Conservation (phyloP, 768 basidiomycete genomes). For the Podaxis sp. region DNA sequence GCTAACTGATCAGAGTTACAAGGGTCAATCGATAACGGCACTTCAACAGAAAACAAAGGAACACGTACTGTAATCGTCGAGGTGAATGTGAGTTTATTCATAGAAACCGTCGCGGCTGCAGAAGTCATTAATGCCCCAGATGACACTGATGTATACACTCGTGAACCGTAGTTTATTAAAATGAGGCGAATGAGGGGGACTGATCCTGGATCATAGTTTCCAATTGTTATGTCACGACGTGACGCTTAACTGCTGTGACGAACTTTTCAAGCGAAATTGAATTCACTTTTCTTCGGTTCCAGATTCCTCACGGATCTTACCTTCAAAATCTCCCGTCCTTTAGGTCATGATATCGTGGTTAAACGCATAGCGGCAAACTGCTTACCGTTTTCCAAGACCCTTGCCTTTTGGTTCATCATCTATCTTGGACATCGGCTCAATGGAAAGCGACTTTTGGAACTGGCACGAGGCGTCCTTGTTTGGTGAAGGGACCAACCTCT, state of each 20-base stretch:
- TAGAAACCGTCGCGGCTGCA: neutral
- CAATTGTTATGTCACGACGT: neutral
- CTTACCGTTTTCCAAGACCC: neutral
- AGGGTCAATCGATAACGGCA: conserved; percentile 5
- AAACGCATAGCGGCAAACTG: neutral
- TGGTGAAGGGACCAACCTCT: neutral
- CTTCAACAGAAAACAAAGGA: neutral
- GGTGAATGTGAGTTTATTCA: neutral
- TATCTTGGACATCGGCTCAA: neutral
- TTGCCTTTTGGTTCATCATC: neutral
- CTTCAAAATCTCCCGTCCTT: neutral
- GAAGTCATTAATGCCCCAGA: neutral
- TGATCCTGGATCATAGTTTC: neutral
- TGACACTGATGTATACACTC: neutral
- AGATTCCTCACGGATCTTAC: neutral
- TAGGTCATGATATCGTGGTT: neutral
- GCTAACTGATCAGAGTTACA: conserved; percentile 31
- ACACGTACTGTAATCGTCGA: neutral
- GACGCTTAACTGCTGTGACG: neutral
- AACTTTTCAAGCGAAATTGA: neutral
- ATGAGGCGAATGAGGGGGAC: neutral
- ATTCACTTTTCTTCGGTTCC: neutral
- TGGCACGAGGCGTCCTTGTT: neutral
- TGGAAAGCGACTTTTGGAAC: neutral
- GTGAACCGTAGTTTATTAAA: neutral